Base-by-base conservation (phyloP, 164 flowering plant species). In the Protea cynaroides region DNA sequence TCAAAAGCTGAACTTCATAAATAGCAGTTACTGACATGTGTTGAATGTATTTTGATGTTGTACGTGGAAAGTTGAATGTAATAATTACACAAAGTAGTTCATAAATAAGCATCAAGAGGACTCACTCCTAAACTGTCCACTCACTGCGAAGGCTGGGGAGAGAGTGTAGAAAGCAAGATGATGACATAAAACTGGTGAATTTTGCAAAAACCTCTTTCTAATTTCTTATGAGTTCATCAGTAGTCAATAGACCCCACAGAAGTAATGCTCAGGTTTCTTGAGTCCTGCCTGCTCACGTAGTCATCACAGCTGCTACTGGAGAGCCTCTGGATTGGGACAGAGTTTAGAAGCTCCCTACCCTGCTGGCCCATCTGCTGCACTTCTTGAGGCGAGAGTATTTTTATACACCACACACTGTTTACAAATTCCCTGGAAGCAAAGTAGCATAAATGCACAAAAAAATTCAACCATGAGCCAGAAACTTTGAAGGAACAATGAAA, bases 331-430 rank as follows among this genome's bases (percentile, higher is more conserved):
- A 78, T 56, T 1, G 88, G 80, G 19, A 73, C 88, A 0, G 90
- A 78, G 61, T 74, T 88, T 69, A 82, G 78, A 75, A 87, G 88
- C 77, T 80, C 86, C 1, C 78, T 53, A 8, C 84, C 98, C 59
- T 72, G 76, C 69, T 84, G 84, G 12, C 98, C 92, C 97, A 93
- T 86, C 65, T 82, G 82, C 71, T 86, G 96, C 75, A 88, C 88
- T 71, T 93, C 98, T 56, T 83, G 87, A 1, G 90, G 97, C 10
- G 97, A 93, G n/a, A 93, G 90, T 67, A 93, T 93, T 73, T 90
- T 90, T 72, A 93, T 93, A 65, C 86, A 90, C 92, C 86, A 87
- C 23, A 90, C 98, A 60, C 77, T 86, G 76, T 83, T 89, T 25
- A 93, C 97, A 60, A 93, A 93, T 72, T 93, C 97, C 89, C 98